These are phyloP conservation scores for Proteromonas lacertae DNA, from an alignment of 352 stramenopile species.

Conservation along the genomic window DNA sequence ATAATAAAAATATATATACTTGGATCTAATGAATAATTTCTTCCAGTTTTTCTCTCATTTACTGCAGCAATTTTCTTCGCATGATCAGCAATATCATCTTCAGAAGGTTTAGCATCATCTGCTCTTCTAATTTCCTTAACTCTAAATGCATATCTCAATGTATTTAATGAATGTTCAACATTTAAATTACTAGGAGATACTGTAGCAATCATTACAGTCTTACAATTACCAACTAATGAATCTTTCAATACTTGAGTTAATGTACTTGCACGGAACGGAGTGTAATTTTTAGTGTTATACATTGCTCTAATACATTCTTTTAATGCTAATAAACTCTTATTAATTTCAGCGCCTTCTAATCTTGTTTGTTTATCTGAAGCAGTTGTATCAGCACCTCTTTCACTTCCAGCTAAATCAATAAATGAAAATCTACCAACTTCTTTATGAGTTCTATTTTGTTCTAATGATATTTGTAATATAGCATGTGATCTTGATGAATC, in stretches of 20 bases:
- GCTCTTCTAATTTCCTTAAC: no score
- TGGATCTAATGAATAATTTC: no score
- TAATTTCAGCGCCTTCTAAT: slow-evolving; percentile 84
- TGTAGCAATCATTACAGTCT: slow-evolving; percentile 75
- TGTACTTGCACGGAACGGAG: slow-evolving; percentile 71
- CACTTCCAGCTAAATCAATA: slow-evolving; percentile 75
- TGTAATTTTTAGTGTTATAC: slow-evolving; percentile 47
- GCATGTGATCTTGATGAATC: slow-evolving; percentile 51
- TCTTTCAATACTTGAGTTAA: slow-evolving; percentile 90
- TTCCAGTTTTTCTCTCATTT: no score
- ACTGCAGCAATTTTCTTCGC: no score
- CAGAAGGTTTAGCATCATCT: no score
- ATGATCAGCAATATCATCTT: no score
- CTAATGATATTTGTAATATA: slow-evolving; percentile 42
- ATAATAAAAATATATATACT: no score
- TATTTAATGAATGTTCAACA: slow-evolving; percentile 75
- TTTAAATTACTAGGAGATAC: slow-evolving; percentile 42
- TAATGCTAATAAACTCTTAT: slow-evolving; percentile 69
- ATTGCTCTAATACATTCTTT: slow-evolving; percentile 84
- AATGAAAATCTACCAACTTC: slow-evolving; percentile 52
- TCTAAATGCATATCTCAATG: slow-evolving; percentile 62
- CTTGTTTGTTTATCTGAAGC: slow-evolving; percentile 53
- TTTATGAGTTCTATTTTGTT: no score
- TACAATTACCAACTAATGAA: slow-evolving; percentile 63
- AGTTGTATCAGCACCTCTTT: slow-evolving; percentile 67